Base-by-base conservation (phyloP, 1,284 basidiomycete species). In the Sanghuangporus sanghuang region DNA sequence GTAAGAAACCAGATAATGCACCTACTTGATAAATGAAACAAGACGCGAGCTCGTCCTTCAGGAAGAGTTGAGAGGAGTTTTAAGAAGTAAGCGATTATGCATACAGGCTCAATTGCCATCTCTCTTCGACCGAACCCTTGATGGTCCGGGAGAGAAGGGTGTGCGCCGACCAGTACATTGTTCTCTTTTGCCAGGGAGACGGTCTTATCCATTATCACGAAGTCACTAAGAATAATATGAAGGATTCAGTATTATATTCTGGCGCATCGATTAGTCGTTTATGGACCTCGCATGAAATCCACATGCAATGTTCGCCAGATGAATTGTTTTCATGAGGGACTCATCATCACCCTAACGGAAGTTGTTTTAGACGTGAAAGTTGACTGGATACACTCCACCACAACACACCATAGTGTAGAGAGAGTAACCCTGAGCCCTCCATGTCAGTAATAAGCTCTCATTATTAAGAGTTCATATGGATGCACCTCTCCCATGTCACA, bases 51-150 rank as follows among this genome's bases (percentile, higher is more conserved):
- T 86, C 84, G 5, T 83, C 81, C 85, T 81, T 23, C 8, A 18
- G 27, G 3, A 6, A 23, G 56, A 48, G 40, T 21, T 18, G 44
- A 59, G 49, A 23, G n/a, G 44, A 36, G n/a, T 21, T n/a, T 8
- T 21, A 18, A 44, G 53, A 7, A n/a, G 21, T 18, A 27, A 11
- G 6, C 12, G 8, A 52, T 44, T 11, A 7, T 1, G 59, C 73
- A 60, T 57, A 85, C 85, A 0, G 84, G 81, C 61, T 82, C 78
- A 58, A 87, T 80, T 0, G 75, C 75, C 83, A 87, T 86, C 68
- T 86, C 85, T 14, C 85, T 77, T 8, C 85, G 73, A 0, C 86
- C 85, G 67, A 87, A 87, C 0, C 85, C 85, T 70, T 88, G 86
- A 9, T 76, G 71, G 68, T 87, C 85, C 0, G 85, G 85, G 3